Percentiles rank a stretch among this genome's conserved stretches.
Conservation (phyloP, 208 protist species). For the Acanthamoeba sp. region DNA sequence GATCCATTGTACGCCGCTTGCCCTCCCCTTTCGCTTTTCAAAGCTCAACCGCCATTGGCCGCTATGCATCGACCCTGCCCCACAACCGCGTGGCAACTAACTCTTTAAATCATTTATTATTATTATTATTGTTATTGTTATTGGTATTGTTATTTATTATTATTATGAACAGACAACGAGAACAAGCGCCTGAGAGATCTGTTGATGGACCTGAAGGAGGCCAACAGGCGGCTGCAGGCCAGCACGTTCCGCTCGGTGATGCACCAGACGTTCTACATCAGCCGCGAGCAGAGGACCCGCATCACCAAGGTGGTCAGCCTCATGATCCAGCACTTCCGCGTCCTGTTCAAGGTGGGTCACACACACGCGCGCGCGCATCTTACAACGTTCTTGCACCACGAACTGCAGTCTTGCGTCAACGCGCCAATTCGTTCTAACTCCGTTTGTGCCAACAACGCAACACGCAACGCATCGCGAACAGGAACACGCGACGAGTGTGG, state of each 20-base stretch:
- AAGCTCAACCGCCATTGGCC: too few relatives aligned
- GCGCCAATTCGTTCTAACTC: too few relatives aligned
- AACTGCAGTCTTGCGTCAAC: too few relatives aligned
- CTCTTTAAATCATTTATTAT: background rate
- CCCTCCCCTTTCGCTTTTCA: too few relatives aligned
- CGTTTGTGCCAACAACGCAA: background rate
- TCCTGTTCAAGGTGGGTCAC: slow-evolving; percentile 30
- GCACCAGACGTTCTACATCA: slow-evolving; percentile 55
- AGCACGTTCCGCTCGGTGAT: background rate
- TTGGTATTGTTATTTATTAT: background rate
- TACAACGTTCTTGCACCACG: too few relatives aligned
- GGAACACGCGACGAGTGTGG: background rate
- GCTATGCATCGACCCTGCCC: too few relatives aligned
- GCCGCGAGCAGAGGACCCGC: slow-evolving; percentile 17
- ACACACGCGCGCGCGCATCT: too few relatives aligned
- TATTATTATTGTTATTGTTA: background rate
- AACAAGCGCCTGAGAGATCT: slow-evolving; percentile 21
- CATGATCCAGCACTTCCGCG: slow-evolving; percentile 63
- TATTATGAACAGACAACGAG: background rate
- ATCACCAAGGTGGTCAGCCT: slow-evolving; percentile 47
- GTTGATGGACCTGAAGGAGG: slow-evolving; percentile 48
- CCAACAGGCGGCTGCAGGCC: slow-evolving; percentile 58
- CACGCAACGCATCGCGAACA: background rate
- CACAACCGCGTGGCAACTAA: too few relatives aligned
- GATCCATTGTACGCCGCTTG: background rate